Evolutionary conservation across 2,329 filamentous ascomycete genomes (phyloP).

Genomic region (Zarea fungicola): DNA sequence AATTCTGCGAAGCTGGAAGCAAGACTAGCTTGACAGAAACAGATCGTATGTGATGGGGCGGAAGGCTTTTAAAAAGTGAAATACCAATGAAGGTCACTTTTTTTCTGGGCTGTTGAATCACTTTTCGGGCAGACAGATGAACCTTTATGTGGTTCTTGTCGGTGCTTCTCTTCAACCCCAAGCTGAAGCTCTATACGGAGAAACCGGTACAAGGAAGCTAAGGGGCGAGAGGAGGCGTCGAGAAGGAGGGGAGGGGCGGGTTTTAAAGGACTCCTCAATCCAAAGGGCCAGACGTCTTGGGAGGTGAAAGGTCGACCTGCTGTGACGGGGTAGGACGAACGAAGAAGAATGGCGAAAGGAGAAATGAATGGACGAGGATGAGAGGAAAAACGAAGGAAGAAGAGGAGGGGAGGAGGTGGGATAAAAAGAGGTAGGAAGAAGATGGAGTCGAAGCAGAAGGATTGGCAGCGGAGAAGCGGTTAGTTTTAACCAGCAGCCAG

Average conservation of each 20-base stretch:
- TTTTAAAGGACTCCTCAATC: slow-evolving; percentile 13
- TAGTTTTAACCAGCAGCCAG: slow-evolving; percentile 16
- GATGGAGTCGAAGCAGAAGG: slow-evolving; percentile 43
- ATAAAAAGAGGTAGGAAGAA: slow-evolving; percentile 47
- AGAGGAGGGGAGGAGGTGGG: slow-evolving; percentile 33
- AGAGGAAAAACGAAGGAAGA: slow-evolving; percentile 22
- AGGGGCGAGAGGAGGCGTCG: slow-evolving; percentile 5
- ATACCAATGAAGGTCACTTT: slow-evolving; percentile 36
- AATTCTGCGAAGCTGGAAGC: slow-evolving; percentile 3
- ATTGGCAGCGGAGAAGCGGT: slow-evolving; percentile 10
- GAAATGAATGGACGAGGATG: slow-evolving; percentile 49
- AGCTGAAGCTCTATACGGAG: slow-evolving; percentile 3
- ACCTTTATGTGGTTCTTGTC: not conserved
- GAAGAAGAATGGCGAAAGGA: slow-evolving; percentile 37
- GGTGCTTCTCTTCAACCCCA: not conserved
- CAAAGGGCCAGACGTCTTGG: slow-evolving; percentile 24
- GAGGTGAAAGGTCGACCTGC: slow-evolving; percentile 26
- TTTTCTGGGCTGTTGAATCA: slow-evolving; percentile 29
- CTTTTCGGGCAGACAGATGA: slow-evolving; percentile 21
- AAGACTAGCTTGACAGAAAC: slow-evolving; percentile 11
- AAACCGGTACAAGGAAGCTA: not conserved
- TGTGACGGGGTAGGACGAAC: slow-evolving; percentile 38
- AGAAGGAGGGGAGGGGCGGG: slow-evolving; percentile 14
- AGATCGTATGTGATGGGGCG: slow-evolving; percentile 7
- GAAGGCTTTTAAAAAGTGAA: slow-evolving; percentile 24